Evolutionary conservation across 148 eudicot species (phyloP), one percentile per base, ranked within the genome.

Genomic region (Vaccinium myrtillus): DNA sequence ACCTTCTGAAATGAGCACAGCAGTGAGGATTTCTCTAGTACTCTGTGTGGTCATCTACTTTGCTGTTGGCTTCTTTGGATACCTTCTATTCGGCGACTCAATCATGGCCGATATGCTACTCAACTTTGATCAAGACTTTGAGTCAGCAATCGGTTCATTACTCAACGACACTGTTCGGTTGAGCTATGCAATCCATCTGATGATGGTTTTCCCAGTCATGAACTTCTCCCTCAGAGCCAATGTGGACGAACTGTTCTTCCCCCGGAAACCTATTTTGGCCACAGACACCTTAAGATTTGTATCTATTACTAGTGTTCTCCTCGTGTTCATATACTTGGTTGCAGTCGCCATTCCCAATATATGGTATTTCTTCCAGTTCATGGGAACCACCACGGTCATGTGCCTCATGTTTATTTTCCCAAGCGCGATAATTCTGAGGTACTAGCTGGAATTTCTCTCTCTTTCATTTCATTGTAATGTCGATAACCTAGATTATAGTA

Each of bases 311-410:
- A 87, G 88, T 78, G 39, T 80, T 51, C 84, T 91, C 39, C 94
- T 96, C 14, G 83, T 86, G 56, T 89, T 94, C 76, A 90, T 87
- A 43, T 94, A 96, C 84, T 30, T 87, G 36, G 90, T 87, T 0
- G 95, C 99, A 27, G 89, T 94, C 10, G 92, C 90, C 14, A 87
- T 96, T 82, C 99, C 99, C 39, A 90, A 93, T 80, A 94, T 96
- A 83, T 96, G 99, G 99, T 94, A 92, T 87, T 94, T 96, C 89
- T 96, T 96, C 75, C 98, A 96, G 86, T 89, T 96, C 61, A 81
- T 96, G 87, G 99, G 99, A 73, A 92, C 98, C 6, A 96, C 99
- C 5, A 96, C 99, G 0, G 94, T 94, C 65, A 90, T 94, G 87
- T 92, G 89, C 93, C 87, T 94, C 79, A 94, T 89, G 83, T 94